A percentile compares a stretch with the other conserved stretches of the same genome.
Evolutionary conservation across 257 asterid species (phyloP).

Genomic region (Cruciata laevipes): DNA sequence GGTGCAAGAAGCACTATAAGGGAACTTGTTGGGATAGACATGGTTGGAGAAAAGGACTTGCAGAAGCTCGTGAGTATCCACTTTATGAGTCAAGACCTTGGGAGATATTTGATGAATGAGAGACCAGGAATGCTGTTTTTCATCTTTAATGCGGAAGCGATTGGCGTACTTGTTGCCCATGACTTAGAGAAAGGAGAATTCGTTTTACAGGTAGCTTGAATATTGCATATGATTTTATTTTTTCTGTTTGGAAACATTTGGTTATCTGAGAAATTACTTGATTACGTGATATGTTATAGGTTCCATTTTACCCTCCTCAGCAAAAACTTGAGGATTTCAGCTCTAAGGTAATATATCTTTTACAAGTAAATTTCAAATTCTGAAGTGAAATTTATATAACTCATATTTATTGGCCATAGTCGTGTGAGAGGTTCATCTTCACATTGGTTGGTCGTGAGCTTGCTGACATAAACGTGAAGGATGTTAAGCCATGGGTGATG

Average conservation of each 20-base stretch:
- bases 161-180: conserved; percentile 97
- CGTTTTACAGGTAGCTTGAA: conserved; percentile 62
- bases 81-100: conserved; percentile 71
- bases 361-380: neutral
- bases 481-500: conserved; percentile 96
- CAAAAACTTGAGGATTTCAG: conserved; percentile 73
- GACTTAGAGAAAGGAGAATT: conserved; percentile 87
- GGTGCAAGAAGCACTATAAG: conserved; percentile 89
- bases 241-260: conserved; percentile 14
- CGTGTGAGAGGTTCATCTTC: conserved; percentile 61
- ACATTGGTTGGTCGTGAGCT: conserved; percentile 82
- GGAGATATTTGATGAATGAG: conserved; percentile 67
- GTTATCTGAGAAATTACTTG: neutral
- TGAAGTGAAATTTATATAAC: neutral
- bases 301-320: conserved; percentile 95
- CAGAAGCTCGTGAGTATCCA: conserved; percentile 88
- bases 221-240: neutral
- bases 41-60: conserved; percentile 71
- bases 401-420: conserved; percentile 38
- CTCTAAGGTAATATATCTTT: conserved; percentile 39
- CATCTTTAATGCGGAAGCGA: conserved; percentile 68
- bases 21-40: conserved; percentile 58
- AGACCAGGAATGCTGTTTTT: conserved; percentile 96
- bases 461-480: conserved; percentile 64
- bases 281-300: conserved; percentile 33